These are phyloP conservation scores for Adansonia gregorii DNA, from an alignment of 441 rosid genomes.

Conservation along the genomic window DNA sequence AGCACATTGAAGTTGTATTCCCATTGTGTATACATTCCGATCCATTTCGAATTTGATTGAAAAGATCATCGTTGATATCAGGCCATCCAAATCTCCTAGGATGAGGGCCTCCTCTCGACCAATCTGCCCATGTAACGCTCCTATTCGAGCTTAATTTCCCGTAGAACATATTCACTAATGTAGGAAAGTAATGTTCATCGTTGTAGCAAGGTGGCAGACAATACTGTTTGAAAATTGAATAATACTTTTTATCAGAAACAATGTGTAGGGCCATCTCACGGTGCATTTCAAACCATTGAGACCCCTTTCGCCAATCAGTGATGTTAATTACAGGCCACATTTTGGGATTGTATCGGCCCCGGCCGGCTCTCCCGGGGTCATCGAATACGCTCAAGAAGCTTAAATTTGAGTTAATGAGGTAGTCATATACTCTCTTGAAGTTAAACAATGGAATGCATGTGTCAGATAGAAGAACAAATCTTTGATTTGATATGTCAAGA, in stretches of 20 bases:
- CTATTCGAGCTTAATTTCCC: constrained; percentile 47
- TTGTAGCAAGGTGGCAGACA: constrained; percentile 54
- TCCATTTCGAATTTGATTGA: constrained; percentile 45
- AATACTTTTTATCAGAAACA: constrained; percentile 42
- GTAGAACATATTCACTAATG: constrained; percentile 40
- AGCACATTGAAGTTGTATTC: constrained; percentile 39
- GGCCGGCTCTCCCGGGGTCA: constrained; percentile 44
- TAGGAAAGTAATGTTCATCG: constrained; percentile 72
- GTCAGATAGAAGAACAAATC: constrained; percentile 64
- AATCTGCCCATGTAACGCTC: constrained; percentile 65
- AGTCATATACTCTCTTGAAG: constrained; percentile 49
- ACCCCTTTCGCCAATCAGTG: constrained; percentile 65
- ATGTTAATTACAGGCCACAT: constrained; percentile 60
- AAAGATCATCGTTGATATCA: constrained; percentile 53
- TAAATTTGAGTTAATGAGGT: constrained; percentile 47
- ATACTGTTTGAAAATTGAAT: constrained; percentile 39
- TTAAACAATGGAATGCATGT: constrained; percentile 61
- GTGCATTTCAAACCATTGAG: constrained; percentile 59
- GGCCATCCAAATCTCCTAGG: constrained; percentile 50
- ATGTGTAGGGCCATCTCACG: constrained; percentile 48
- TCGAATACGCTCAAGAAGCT: constrained; percentile 54
- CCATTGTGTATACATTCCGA: constrained; percentile 52
- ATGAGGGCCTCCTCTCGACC: constrained; percentile 64
- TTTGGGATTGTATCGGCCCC: constrained; percentile 56
- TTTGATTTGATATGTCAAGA: constrained; percentile 52